A percentile compares a stretch with the other conserved stretches of the same genome.
Evolutionary conservation across 2,329 filamentous ascomycete species (phyloP).

Genomic region (Ophiocordyceps australis): DNA sequence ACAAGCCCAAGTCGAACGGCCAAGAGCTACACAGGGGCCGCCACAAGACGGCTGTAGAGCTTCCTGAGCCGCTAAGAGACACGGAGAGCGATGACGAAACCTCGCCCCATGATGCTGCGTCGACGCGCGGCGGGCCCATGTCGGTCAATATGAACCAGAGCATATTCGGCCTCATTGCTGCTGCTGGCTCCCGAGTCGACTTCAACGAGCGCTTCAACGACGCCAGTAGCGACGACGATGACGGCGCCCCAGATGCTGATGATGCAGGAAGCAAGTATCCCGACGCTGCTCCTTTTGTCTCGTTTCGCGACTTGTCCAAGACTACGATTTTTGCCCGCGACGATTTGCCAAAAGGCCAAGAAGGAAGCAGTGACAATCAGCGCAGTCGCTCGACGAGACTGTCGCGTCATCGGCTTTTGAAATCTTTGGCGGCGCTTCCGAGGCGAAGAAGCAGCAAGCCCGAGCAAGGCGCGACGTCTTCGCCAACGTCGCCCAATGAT

Average conservation of each 20-base stretch:
- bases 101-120: slow-evolving; percentile 16
- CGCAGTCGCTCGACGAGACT: slow-evolving; percentile 35
- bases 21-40: slow-evolving; percentile 27
- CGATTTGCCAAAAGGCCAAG: too few relatives aligned
- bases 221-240: slow-evolving; percentile 68
- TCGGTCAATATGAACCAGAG: slow-evolving; percentile 79
- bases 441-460: slow-evolving; percentile 23
- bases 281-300: too few relatives aligned
- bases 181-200: slow-evolving; percentile 66
- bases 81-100: slow-evolving; percentile 31
- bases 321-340: slow-evolving; percentile 21
- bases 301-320: slow-evolving; percentile 20
- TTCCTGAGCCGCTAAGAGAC: slow-evolving; percentile 34
- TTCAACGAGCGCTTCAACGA: slow-evolving; percentile 67
- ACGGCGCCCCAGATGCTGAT: slow-evolving; percentile 25
- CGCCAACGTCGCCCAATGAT: too few relatives aligned
- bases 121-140: slow-evolving; percentile 25
- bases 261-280: too few relatives aligned
- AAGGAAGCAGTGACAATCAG: too few relatives aligned
- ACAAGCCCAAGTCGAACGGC: slow-evolving; percentile 2
- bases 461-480: too few relatives aligned
- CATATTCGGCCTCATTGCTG: slow-evolving; percentile 82
- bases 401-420: slow-evolving; percentile 47
- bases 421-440: slow-evolving; percentile 44
- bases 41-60: slow-evolving; percentile 20